phyloP scores from a whole-genome alignment of 2,329 filamentous ascomycete species.

The Amauroascus verrucosus region DNA sequence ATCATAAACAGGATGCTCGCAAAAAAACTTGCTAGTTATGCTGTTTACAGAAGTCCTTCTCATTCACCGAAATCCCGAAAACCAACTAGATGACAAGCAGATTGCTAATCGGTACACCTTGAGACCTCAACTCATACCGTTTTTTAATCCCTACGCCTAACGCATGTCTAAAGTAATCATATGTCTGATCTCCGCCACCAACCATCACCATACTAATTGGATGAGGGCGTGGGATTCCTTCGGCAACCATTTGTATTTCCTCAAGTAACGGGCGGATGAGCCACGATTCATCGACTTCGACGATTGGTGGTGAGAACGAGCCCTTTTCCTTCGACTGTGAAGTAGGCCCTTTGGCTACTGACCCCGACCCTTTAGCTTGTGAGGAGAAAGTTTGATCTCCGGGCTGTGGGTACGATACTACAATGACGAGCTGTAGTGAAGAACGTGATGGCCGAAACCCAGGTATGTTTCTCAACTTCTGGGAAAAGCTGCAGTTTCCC shows the following conservation, averaged over 20 bases:
- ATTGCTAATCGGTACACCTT: slow-evolving; percentile 70
- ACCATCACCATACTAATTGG: slow-evolving; percentile 78
- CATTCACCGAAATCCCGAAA: not conserved
- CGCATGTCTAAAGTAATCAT: slow-evolving; percentile 53
- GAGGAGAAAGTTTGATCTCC: slow-evolving; percentile 16
- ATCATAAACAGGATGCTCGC: no score
- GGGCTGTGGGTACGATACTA: slow-evolving; percentile 32
- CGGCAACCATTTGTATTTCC: slow-evolving; percentile 58
- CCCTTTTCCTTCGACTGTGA: not conserved
- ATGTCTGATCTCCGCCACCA: slow-evolving; percentile 56
- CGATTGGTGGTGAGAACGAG: slow-evolving; percentile 3
- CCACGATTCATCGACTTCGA: slow-evolving; percentile 25
- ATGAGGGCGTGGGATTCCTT: slow-evolving; percentile 57
- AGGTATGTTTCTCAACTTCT: slow-evolving; percentile 79
- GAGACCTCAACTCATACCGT: slow-evolving; percentile 69
- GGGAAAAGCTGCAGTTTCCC: slow-evolving; percentile 72
- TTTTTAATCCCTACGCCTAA: slow-evolving; percentile 63
- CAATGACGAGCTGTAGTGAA: slow-evolving; percentile 62
- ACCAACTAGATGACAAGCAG: slow-evolving; percentile 31
- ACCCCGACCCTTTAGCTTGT: not conserved
- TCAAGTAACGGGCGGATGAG: slow-evolving; percentile 63
- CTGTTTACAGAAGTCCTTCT: no score
- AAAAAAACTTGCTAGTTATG: no score
- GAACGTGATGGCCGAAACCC: slow-evolving; percentile 52
- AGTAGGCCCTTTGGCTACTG: not conserved